Percentiles rank a stretch among this genome's conserved stretches.
phyloP scores from a whole-genome alignment of 1,284 basidiomycete genomes.

The Ganoderma lingzhi region DNA sequence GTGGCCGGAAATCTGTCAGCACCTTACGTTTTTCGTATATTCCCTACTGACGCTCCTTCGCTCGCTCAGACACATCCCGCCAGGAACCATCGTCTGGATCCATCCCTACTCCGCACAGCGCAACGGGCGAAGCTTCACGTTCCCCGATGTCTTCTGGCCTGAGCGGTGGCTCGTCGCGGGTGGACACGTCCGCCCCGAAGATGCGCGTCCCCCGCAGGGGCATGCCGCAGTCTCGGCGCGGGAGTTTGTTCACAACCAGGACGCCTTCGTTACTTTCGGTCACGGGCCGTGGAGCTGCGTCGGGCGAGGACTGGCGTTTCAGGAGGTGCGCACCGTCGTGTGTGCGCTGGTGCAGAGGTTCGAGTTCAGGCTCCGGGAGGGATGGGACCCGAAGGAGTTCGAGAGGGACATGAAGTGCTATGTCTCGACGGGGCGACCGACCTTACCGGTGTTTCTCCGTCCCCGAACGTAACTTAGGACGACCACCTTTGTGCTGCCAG shows the following conservation, averaged over 20 bases:
- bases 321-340: conserved; percentile 25
- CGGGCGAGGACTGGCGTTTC: conserved; percentile 40
- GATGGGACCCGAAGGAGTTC: conserved; percentile 10
- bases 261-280: conserved; percentile 41
- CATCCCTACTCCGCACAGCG: conserved; percentile 7
- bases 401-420: conserved; percentile 5
- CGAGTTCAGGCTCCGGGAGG: neutral
- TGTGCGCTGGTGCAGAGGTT: conserved; percentile 14
- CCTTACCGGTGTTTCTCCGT: conserved; percentile 3
- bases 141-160: conserved; percentile 17
- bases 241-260: conserved; percentile 29
- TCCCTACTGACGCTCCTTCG: no score
- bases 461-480: neutral
- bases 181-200: neutral
- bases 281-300: conserved; percentile 41
- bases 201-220: neutral
- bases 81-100: conserved; percentile 8
- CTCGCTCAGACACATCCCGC: neutral
- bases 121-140: conserved; percentile 14
- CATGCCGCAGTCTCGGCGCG: neutral
- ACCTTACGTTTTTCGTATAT: no score
- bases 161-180: conserved; percentile 19
- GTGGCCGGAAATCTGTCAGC: neutral
- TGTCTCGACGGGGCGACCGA: conserved; percentile 1
- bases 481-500: neutral